A percentile compares a stretch with the other conserved stretches of the same genome.
phyloP scores from a whole-genome alignment of 208 protist species.

The Trypanosoma melophagium region DNA sequence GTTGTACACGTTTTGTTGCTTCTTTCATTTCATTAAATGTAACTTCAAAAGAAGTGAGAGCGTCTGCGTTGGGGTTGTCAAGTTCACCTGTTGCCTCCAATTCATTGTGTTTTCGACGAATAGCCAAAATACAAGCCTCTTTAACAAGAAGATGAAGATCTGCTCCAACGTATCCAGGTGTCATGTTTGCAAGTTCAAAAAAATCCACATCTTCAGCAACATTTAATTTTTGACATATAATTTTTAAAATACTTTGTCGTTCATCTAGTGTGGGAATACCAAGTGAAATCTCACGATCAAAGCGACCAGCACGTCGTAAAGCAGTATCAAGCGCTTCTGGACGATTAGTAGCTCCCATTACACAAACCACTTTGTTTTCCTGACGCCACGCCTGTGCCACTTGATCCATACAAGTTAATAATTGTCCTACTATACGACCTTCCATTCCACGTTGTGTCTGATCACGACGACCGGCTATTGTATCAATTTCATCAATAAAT shows the following conservation, averaged over 20 bases:
- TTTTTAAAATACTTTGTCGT: constrained; percentile 86
- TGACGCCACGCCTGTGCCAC: constrained; percentile 86
- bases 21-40: constrained; percentile 81
- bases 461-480: constrained; percentile 93
- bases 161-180: constrained; percentile 98
- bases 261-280: constrained; percentile 95
- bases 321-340: constrained; percentile 96
- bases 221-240: constrained; percentile 84
- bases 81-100: constrained; percentile 40
- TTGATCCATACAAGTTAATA: constrained; percentile 98
- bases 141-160: constrained; percentile 96
- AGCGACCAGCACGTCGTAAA: constrained; percentile 96
- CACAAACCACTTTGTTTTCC: constrained; percentile 89
- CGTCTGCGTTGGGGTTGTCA: constrained; percentile 51
- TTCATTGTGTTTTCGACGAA: constrained; percentile 81
- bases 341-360: constrained; percentile 96
- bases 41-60: constrained; percentile 67
- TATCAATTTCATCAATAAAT: constrained; percentile 99
- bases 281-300: constrained; percentile 96
- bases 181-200: constrained; percentile 92
- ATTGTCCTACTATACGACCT: constrained; percentile 97
- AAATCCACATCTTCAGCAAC: constrained; percentile 91
- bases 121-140: constrained; percentile 89
- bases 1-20: constrained; percentile 96
- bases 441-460: constrained; percentile 97